Evolutionary conservation across 2,329 filamentous ascomycete species (phyloP).

Genomic region (Graphiopsis chlorocephala): DNA sequence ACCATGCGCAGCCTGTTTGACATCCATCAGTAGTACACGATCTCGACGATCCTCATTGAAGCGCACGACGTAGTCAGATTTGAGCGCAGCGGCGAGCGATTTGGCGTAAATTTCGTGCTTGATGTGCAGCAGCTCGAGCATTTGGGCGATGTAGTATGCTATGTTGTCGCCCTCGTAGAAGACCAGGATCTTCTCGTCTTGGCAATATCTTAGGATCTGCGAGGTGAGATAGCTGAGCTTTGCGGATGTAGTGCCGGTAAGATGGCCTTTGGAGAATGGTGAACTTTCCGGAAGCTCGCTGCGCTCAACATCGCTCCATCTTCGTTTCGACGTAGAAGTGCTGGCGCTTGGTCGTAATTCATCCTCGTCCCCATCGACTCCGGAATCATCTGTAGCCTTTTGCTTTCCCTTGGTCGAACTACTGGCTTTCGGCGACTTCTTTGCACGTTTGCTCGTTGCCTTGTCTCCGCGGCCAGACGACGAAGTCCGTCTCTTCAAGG

Average conservation of each 20-base stretch:
- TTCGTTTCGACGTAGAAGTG: neutral
- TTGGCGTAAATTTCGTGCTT: slow-evolving; percentile 67
- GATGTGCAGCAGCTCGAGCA: slow-evolving; percentile 68
- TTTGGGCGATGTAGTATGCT: slow-evolving; percentile 80
- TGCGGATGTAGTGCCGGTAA: slow-evolving; percentile 78
- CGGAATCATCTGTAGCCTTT: neutral
- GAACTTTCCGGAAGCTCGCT: slow-evolving; percentile 36
- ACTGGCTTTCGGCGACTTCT: neutral
- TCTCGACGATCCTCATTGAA: slow-evolving; percentile 71
- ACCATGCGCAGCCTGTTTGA: slow-evolving; percentile 84
- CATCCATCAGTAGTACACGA: slow-evolving; percentile 83
- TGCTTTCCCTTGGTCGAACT: neutral
- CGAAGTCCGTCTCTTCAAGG: slow-evolving; percentile 28
- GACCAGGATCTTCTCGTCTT: slow-evolving; percentile 79
- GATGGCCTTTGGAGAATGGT: slow-evolving; percentile 57
- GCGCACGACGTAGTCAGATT: slow-evolving; percentile 71
- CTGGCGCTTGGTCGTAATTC: neutral
- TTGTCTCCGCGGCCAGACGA: neutral
- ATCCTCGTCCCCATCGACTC: neutral
- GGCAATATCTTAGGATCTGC: slow-evolving; percentile 64
- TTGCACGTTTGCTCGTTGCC: neutral
- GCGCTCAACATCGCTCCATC: slow-evolving; percentile 15
- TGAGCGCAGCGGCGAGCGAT: slow-evolving; percentile 57
- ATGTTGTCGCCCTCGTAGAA: slow-evolving; percentile 90
- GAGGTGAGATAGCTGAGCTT: slow-evolving; percentile 86